Evolutionary conservation across 163 green algal species (phyloP).

Genomic region (Volvox carteri): DNA sequence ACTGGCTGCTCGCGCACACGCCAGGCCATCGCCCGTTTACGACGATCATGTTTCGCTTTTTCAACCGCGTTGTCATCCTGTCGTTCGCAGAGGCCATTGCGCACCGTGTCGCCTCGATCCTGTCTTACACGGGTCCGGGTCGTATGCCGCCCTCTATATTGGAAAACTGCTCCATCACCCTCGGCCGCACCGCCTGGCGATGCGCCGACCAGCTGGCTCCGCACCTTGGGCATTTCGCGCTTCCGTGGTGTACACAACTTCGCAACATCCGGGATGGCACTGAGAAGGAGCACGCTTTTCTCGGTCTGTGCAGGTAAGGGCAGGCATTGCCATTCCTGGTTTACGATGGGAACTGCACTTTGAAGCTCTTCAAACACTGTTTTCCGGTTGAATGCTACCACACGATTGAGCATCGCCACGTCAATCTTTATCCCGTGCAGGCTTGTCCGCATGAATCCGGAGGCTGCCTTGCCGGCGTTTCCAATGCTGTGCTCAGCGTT

Average conservation of each 20-base stretch:
- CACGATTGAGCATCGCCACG: too few relatives aligned
- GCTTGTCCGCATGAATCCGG: conserved; percentile 83
- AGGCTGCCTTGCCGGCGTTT: conserved; percentile 76
- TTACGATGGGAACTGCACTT: too few relatives aligned
- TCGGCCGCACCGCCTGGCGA: conserved; percentile 88
- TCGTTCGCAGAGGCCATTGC: conserved; percentile 51
- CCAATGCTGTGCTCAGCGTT: conserved; percentile 72
- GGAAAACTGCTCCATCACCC: conserved; percentile 95
- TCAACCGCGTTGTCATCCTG: too few relatives aligned
- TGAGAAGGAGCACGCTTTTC: conserved; percentile 97
- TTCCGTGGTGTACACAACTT: conserved; percentile 83
- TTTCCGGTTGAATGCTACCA: too few relatives aligned
- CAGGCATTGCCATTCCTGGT: too few relatives aligned
- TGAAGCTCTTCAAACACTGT: too few relatives aligned
- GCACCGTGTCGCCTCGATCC: conserved; percentile 72
- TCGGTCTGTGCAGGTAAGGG: conserved; percentile 77
- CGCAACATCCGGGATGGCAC: conserved; percentile 88
- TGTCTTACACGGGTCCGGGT: conserved; percentile 56
- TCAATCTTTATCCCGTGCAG: not conserved
- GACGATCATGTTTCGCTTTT: too few relatives aligned
- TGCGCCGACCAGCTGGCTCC: conserved; percentile 73
- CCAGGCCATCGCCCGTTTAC: too few relatives aligned
- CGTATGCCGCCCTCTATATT: conserved; percentile 83
- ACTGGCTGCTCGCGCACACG: too few relatives aligned
- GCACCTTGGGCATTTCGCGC: conserved; percentile 66